Conservation (phyloP, 116 monocot genomes). For the Phalaenopsis hybrid region DNA sequence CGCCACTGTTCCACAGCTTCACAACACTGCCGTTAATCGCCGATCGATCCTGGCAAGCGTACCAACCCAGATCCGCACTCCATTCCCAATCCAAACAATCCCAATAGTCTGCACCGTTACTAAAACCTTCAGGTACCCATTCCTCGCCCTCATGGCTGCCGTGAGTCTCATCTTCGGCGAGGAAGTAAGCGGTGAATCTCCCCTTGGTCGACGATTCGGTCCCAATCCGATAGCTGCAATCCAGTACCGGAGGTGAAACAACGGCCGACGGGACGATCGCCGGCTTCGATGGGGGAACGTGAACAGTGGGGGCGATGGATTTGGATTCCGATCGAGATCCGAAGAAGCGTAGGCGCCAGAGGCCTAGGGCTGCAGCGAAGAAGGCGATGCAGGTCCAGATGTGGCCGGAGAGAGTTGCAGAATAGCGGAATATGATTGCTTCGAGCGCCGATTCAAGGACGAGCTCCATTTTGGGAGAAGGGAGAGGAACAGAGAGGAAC, state of each 20-base stretch:
- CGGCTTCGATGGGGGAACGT: background rate
- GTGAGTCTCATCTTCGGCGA: conserved; percentile 10
- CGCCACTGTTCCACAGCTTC: conserved; percentile 21
- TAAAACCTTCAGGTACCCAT: conserved; percentile 1
- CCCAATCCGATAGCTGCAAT: conserved; percentile 2
- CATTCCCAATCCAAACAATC: background rate
- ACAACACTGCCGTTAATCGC: conserved; percentile 33
- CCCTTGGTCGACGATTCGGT: conserved; percentile 7
- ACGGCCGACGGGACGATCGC: background rate
- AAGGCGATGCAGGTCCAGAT: conserved; percentile 19
- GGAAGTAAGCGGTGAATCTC: conserved; percentile 30
- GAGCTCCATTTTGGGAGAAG: background rate
- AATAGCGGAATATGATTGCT: conserved; percentile 8
- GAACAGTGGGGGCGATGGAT: background rate
- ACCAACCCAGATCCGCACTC: conserved; percentile 31
- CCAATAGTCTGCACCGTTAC: conserved; percentile 7
- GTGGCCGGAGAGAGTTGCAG: background rate
- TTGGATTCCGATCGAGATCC: conserved; percentile 10
- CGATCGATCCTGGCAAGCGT: conserved; percentile 24
- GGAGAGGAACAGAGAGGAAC: background rate
- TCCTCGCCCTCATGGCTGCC: background rate
- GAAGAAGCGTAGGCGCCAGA: conserved; percentile 30
- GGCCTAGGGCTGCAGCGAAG: conserved; percentile 25
- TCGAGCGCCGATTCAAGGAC: background rate
- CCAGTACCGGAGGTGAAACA: background rate